phyloP scores from a whole-genome alignment of 495 filamentous ascomycete genomes.

The Hyaloscypha bicolor region DNA sequence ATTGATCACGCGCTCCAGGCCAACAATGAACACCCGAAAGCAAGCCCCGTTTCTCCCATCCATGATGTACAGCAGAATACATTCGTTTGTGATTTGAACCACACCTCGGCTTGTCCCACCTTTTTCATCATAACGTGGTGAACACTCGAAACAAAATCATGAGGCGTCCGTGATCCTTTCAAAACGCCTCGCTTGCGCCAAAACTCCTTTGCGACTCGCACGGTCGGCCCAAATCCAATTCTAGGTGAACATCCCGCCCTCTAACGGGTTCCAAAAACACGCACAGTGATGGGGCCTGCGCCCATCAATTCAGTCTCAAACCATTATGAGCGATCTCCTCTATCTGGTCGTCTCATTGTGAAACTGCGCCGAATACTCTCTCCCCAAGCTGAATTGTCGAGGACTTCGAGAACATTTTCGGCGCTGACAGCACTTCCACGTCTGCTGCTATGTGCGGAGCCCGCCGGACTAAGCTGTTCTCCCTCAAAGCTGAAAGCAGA shows the following conservation, averaged over 20 bases:
- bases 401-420: conserved; percentile 75
- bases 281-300: conserved; percentile 8
- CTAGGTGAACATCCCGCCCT: conserved; percentile 14
- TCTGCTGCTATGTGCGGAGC: conserved; percentile 45
- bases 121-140: conserved; percentile 20
- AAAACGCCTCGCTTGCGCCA: conserved; percentile 22
- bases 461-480: conserved; percentile 34
- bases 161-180: conserved; percentile 15
- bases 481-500: conserved; percentile 34
- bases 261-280: conserved; percentile 16
- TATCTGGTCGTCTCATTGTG: conserved; percentile 62
- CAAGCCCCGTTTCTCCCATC: conserved; percentile 12
- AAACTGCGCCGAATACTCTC: conserved; percentile 89
- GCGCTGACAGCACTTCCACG: conserved; percentile 72
- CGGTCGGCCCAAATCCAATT: conserved; percentile 18
- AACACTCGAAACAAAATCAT: conserved; percentile 11
- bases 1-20: background rate
- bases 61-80: conserved; percentile 6
- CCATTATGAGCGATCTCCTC: conserved; percentile 20
- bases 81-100: background rate
- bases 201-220: conserved; percentile 21
- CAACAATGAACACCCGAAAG: background rate
- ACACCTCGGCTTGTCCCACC: background rate
- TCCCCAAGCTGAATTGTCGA: conserved; percentile 88
- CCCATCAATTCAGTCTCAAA: conserved; percentile 19